phyloP scores from a whole-genome alignment of 805 yeast genomes.

The Yarrowia sp. region DNA sequence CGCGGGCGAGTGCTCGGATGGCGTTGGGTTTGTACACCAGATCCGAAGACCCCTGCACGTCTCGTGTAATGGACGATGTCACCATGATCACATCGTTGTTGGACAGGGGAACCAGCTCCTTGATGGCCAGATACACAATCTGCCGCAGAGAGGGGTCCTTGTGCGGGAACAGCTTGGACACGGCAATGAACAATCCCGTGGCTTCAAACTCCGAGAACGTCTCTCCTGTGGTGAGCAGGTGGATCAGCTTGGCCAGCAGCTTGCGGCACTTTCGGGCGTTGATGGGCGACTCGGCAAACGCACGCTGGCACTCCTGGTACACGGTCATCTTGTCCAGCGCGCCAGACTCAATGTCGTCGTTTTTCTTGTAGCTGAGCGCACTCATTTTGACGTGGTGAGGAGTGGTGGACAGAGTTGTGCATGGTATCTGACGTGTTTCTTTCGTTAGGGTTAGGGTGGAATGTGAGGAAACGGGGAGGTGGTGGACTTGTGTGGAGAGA shows the following conservation, averaged over 20 bases:
- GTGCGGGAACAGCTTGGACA: slow-evolving; percentile 94
- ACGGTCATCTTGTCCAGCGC: slow-evolving; percentile 96
- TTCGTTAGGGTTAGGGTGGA: slow-evolving; percentile 26
- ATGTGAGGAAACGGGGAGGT: background rate
- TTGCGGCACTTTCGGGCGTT: slow-evolving; percentile 86
- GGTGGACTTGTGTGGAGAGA: background rate
- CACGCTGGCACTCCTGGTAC: slow-evolving; percentile 91
- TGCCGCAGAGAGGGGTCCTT: slow-evolving; percentile 86
- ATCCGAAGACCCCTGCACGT: slow-evolving; percentile 84
- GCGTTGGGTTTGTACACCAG: slow-evolving; percentile 91
- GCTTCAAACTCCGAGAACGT: slow-evolving; percentile 87
- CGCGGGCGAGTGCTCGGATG: slow-evolving; percentile 86
- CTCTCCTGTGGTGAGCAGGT: slow-evolving; percentile 85
- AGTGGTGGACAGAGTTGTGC: background rate
- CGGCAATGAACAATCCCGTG: slow-evolving; percentile 89
- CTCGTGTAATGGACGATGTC: slow-evolving; percentile 97
- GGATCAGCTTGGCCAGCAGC: slow-evolving; percentile 79
- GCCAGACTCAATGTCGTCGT: slow-evolving; percentile 75
- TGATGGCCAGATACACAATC: slow-evolving; percentile 90
- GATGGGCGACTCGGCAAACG: slow-evolving; percentile 90
- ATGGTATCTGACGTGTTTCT: slow-evolving; percentile 36
- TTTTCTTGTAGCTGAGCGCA: slow-evolving; percentile 80
- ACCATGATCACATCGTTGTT: slow-evolving; percentile 92
- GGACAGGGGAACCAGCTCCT: slow-evolving; percentile 83
- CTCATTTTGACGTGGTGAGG: slow-evolving; percentile 62